Base-by-base conservation (phyloP, 2,329 filamentous ascomycete species). In the Grosmannia huntii region DNA sequence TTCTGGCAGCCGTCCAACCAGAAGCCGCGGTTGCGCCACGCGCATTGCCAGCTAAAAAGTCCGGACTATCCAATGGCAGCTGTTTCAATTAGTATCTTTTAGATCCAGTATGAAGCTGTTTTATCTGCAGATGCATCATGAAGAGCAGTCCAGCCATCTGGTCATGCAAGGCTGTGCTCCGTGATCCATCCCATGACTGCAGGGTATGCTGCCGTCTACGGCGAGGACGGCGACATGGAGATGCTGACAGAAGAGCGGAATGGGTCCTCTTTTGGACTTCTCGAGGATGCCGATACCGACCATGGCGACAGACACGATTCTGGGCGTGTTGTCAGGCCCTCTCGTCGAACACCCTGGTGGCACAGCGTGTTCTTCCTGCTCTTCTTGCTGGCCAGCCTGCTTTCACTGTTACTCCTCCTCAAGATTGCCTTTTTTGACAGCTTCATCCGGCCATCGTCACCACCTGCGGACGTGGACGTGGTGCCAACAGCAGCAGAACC, bases 371-470 rank as follows among this genome's bases (percentile, higher is more conserved):
- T 62, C 19, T 63, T 59, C 19, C 16, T 31, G 4, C 2, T 56
- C 7, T 53, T 56, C 14, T 41, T 48, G 21, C 1, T 54, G 5
- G 60, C 58, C 9, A 51, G 60, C 50, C 14, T 60, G 16, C 23
- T 62, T 28, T 36, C 60, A 16, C 46, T 62, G 25, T 55, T 64
- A 6, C 16, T 64, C 1, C 57, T 64, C n/a, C 28, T 61, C 49
- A 62, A 64, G 55, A 57, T 64, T 36, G 60, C 56, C 10, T 44
- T 63, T 14, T 57, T 61, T 16, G 61, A 60, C 53, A 19, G 33
- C 4, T 10, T 38, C 7, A 5, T 7, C 41, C 3, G 6, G 19
- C 16, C 41, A 44, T n/a, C 19, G 16, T 19, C 41, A n/a, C 41
- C 19, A 3, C 4, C 41, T 44, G 41, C 41, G 2, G 16, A n/a